Evolutionary conservation across 2,329 filamentous ascomycete genomes (phyloP).

Genomic region (Neonectria hederae): DNA sequence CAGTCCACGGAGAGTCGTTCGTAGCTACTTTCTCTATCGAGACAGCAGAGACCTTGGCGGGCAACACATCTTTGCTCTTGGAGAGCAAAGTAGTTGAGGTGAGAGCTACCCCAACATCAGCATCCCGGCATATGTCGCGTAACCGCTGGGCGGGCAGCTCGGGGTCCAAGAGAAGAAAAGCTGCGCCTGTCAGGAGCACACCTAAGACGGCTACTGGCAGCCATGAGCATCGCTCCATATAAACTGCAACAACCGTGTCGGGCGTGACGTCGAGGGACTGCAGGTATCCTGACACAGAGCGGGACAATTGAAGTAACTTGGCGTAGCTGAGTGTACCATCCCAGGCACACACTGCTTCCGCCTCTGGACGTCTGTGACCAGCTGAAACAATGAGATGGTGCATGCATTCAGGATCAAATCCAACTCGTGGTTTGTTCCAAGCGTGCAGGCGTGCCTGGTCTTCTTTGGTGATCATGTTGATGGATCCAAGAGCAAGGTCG

Average conservation of each 20-base stretch:
- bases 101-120: neutral
- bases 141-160: neutral
- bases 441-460: neutral
- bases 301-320: neutral
- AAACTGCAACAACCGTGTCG: neutral
- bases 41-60: neutral
- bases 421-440: neutral
- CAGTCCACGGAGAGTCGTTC: neutral
- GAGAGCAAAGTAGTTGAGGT: neutral
- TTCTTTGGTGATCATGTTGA: neutral
- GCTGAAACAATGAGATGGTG: neutral
- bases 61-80: neutral
- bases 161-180: neutral
- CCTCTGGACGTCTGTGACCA: neutral
- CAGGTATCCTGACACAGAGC: neutral
- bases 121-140: neutral
- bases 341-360: neutral
- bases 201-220: neutral
- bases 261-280: neutral
- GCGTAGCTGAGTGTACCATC: neutral
- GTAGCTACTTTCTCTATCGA: neutral
- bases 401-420: neutral
- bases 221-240: neutral
- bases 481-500: neutral
- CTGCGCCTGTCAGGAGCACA: neutral